phyloP scores from a whole-genome alignment of 2,329 filamentous ascomycete species.

The Davidsoniella australis region DNA sequence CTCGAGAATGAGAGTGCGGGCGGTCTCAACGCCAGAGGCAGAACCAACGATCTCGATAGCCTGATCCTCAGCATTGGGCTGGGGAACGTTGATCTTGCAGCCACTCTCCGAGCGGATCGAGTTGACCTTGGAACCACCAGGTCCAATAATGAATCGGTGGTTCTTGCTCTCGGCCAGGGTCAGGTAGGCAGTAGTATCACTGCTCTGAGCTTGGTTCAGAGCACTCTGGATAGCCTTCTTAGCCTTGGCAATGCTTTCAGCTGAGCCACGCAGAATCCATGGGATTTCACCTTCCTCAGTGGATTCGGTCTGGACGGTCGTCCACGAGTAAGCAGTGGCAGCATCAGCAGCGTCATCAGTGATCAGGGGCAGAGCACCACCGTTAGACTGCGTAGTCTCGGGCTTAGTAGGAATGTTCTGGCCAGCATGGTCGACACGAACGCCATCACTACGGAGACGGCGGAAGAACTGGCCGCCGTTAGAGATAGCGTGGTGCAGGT shows the following conservation, averaged over 20 bases:
- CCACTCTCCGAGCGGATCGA: constrained; percentile 79
- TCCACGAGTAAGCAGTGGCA: constrained; percentile 65
- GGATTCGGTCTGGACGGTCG: constrained; percentile 47
- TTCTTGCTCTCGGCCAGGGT: constrained; percentile 77
- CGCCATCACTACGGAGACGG: constrained; percentile 67
- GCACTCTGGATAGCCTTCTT: constrained; percentile 57
- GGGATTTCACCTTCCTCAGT: constrained; percentile 59
- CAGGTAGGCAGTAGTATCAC: constrained; percentile 65
- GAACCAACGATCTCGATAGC: constrained; percentile 80
- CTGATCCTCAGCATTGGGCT: constrained; percentile 56
- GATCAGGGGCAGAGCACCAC: constrained; percentile 64
- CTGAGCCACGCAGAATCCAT: constrained; percentile 69
- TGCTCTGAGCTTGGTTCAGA: constrained; percentile 53
- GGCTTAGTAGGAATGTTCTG: constrained; percentile 59
- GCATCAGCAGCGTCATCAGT: constrained; percentile 60
- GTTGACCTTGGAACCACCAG: constrained; percentile 81
- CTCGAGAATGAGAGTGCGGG: constrained; percentile 74
- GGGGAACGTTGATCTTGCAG: constrained; percentile 85
- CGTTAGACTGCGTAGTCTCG: constrained; percentile 37
- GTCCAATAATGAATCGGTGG: constrained; percentile 81
- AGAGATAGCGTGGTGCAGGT: constrained; percentile 66
- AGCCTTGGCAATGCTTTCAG: constrained; percentile 68
- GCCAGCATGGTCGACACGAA: constrained; percentile 82
- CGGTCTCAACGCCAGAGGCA: constrained; percentile 66
- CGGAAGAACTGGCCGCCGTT: constrained; percentile 93